These are phyloP conservation scores for Flagelloscypha sp. DNA, from an alignment of 768 basidiomycete species.

Conservation along the genomic window DNA sequence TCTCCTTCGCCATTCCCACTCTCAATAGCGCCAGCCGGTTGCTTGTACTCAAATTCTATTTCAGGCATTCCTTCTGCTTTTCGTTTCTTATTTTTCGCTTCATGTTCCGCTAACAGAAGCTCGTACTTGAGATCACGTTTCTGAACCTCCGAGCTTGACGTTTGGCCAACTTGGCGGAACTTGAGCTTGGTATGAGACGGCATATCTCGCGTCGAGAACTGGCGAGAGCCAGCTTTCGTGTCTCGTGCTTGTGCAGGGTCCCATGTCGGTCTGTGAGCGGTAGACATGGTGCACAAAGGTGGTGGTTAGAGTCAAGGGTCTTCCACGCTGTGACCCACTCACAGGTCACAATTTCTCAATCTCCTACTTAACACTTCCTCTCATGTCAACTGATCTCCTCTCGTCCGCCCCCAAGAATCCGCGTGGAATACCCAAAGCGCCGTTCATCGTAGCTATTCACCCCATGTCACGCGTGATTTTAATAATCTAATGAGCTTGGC, in stretches of 20 bases:
- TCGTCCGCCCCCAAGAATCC: slow-evolving; percentile 62
- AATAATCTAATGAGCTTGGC: background rate
- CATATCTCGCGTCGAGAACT: slow-evolving; percentile 90
- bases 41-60: slow-evolving; percentile 27
- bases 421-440: slow-evolving; percentile 90
- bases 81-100: slow-evolving; percentile 82
- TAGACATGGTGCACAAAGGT: slow-evolving; percentile 50
- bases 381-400: too few relatives aligned
- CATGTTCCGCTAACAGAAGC: slow-evolving; percentile 76
- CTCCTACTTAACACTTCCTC: too few relatives aligned
- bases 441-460: slow-evolving; percentile 78
- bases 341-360: too few relatives aligned
- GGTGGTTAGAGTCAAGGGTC: background rate
- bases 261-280: slow-evolving; percentile 95
- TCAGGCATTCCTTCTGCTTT: slow-evolving; percentile 71
- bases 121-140: slow-evolving; percentile 79
- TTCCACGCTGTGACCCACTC: too few relatives aligned
- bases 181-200: slow-evolving; percentile 96
- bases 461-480: background rate
- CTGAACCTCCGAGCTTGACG: slow-evolving; percentile 65
- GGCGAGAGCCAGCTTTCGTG: slow-evolving; percentile 85
- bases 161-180: slow-evolving; percentile 96
- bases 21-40: slow-evolving; percentile 36
- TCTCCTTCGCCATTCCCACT: slow-evolving; percentile 44
- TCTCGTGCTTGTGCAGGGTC: slow-evolving; percentile 92